Conservation (phyloP, 371 early-diverging fungal species). For the Blakeslea trispora region DNA sequence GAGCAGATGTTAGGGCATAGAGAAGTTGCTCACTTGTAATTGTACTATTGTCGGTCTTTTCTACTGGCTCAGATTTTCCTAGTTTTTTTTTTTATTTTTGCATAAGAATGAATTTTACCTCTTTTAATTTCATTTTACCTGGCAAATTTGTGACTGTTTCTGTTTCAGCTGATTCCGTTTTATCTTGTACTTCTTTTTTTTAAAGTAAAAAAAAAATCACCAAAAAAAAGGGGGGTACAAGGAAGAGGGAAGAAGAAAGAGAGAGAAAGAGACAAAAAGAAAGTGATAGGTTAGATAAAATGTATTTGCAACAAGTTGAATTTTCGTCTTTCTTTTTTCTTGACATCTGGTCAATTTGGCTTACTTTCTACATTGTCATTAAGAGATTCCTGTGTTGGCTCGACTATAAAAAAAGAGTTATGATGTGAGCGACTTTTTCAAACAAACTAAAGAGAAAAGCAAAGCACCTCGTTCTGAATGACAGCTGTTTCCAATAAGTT, state of each 20-base stretch:
- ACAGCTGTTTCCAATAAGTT: conserved; percentile 9
- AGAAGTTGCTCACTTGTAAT: conserved; percentile 46
- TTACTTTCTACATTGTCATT: not conserved
- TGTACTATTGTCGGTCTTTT: conserved; percentile 1
- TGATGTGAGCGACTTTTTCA: too few relatives aligned
- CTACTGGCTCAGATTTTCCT: not conserved
- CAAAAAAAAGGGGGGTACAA: too few relatives aligned
- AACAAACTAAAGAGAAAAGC: too few relatives aligned
- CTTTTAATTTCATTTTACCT: too few relatives aligned
- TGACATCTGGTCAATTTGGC: not conserved
- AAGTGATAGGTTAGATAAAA: too few relatives aligned
- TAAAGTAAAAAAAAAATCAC: too few relatives aligned
- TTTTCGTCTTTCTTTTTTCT: not conserved
- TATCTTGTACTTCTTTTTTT: conserved; percentile 1
- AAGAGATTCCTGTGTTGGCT: not conserved
- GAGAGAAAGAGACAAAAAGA: too few relatives aligned
- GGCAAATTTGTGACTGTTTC: conserved; percentile 18
- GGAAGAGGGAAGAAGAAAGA: too few relatives aligned
- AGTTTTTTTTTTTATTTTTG: not conserved
- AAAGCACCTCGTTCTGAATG: conserved; percentile 1
- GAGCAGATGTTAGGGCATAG: conserved; percentile 37
- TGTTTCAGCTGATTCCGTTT: conserved; percentile 12
- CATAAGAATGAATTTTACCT: too few relatives aligned
- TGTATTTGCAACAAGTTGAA: too few relatives aligned
- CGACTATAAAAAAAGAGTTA: not conserved